A percentile compares a stretch with the other conserved stretches of the same genome.
These are phyloP conservation scores for Nicotiana benthamiana DNA, from an alignment of 257 asterid genomes.

Conservation along the genomic window DNA sequence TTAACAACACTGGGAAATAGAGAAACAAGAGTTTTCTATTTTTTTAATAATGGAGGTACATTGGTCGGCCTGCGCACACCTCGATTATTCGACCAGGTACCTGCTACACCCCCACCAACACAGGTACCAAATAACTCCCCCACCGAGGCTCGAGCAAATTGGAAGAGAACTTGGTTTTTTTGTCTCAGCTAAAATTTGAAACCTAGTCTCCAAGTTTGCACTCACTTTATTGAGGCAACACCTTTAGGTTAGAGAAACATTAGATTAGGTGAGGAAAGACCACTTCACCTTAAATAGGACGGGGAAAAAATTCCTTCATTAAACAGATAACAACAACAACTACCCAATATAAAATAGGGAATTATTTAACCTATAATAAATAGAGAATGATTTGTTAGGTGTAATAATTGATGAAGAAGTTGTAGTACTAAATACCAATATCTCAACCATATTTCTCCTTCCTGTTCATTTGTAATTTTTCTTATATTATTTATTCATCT, in stretches of 20 bases:
- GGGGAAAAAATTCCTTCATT: not conserved
- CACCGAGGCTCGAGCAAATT: no score
- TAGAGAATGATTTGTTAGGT: not conserved
- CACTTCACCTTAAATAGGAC: not conserved
- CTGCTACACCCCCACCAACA: not conserved
- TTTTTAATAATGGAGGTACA: no score
- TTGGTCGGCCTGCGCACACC: not conserved
- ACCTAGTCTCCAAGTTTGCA: not conserved
- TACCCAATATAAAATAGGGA: no score
- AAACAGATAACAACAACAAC: no score
- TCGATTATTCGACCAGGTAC: not conserved
- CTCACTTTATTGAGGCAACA: not conserved
- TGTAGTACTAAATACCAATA: not conserved
- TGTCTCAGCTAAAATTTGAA: not conserved
- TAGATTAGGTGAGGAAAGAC: not conserved
- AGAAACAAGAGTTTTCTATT: not conserved
- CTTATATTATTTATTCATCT: not conserved
- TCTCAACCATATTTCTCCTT: not conserved
- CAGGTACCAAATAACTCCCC: no score
- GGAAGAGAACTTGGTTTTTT: no score
- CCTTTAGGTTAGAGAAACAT: not conserved
- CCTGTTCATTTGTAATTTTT: not conserved
- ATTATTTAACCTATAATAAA: not conserved
- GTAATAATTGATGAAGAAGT: not conserved
- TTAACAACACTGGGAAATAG: no score